A percentile compares a stretch with the other conserved stretches of the same genome.
These are phyloP conservation scores for Mrakia frigida DNA, from an alignment of 768 basidiomycete genomes.

Conservation along the genomic window DNA sequence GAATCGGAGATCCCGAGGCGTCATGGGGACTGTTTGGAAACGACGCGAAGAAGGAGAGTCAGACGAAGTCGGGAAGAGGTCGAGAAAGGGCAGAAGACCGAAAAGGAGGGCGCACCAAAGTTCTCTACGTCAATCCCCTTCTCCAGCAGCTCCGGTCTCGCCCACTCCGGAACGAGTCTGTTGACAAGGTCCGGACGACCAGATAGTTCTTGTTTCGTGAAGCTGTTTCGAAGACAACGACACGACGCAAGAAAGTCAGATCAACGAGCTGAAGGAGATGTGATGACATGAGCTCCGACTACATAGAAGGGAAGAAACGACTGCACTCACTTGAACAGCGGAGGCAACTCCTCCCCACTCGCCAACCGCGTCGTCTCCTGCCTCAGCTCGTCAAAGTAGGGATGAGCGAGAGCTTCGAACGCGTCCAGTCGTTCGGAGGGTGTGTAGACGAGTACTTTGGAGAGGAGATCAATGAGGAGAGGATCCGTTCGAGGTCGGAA, in stretches of 20 bases:
- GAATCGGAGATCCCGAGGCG: too few species aligned
- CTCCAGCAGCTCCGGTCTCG: constrained; percentile 68
- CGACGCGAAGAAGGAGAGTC: too few species aligned
- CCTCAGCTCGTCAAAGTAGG: constrained; percentile 92
- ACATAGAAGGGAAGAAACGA: neutral
- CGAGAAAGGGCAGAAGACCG: neutral
- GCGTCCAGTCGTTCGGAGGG: constrained; percentile 84
- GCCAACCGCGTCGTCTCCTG: neutral
- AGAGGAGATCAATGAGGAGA: constrained; percentile 95
- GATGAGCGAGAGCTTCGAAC: constrained; percentile 80
- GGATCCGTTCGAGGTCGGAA: constrained; percentile 93
- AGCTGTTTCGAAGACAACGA: neutral
- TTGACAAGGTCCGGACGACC: constrained; percentile 90
- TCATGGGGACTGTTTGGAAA: too few species aligned
- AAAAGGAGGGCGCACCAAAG: neutral
- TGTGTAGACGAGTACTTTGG: constrained; percentile 92
- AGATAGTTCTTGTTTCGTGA: constrained; percentile 67
- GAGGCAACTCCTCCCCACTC: neutral
- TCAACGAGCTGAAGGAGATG: too few species aligned
- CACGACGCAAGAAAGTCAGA: neutral
- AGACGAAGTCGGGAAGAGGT: neutral
- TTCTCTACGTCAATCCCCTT: neutral
- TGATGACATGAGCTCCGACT: too few species aligned
- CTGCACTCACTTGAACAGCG: neutral
- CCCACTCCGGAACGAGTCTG: constrained; percentile 82